A percentile compares a stretch with the other conserved stretches of the same genome.
Conservation (phyloP, 2,329 filamentous ascomycete species). For the Hawksworthiomyces lignivorus region DNA sequence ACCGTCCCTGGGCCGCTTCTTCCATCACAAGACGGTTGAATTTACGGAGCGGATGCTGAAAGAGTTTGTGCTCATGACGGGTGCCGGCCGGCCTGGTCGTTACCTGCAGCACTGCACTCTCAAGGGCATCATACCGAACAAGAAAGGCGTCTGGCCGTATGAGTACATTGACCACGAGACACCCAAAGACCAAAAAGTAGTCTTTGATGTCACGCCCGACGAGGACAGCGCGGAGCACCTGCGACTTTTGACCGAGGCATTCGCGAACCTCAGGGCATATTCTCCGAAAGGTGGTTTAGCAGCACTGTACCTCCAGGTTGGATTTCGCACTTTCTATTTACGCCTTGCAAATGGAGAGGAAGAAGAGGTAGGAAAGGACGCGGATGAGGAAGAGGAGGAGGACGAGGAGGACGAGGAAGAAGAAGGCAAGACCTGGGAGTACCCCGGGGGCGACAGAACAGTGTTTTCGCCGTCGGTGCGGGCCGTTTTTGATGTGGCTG, state of each 20-base stretch:
- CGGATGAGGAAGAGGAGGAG: too few species aligned
- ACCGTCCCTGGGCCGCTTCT: not conserved
- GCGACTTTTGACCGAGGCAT: constrained; percentile 2
- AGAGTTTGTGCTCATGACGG: constrained; percentile 1
- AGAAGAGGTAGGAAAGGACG: too few species aligned
- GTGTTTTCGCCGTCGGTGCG: constrained; percentile 2
- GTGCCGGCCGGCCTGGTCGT: not conserved
- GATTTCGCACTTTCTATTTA: not conserved
- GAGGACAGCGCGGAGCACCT: constrained; percentile 4
- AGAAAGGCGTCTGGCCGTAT: not conserved
- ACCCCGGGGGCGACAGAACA: too few species aligned
- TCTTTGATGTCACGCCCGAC: too few species aligned
- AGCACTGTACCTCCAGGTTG: not conserved
- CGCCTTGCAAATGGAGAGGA: too few species aligned
- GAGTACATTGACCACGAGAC: not conserved
- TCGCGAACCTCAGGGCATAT: not conserved
- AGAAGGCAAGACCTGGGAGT: not conserved
- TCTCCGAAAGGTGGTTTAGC: not conserved
- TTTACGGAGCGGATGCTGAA: not conserved
- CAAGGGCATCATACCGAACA: constrained; percentile 2
- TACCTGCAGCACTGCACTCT: constrained; percentile 3
- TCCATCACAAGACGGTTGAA: not conserved
- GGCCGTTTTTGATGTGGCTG: not conserved
- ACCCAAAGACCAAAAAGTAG: not conserved
- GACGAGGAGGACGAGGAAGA: not conserved